These are phyloP conservation scores for Solanum hybrid DNA, from an alignment of 305 asterid species.

Conservation along the genomic window DNA sequence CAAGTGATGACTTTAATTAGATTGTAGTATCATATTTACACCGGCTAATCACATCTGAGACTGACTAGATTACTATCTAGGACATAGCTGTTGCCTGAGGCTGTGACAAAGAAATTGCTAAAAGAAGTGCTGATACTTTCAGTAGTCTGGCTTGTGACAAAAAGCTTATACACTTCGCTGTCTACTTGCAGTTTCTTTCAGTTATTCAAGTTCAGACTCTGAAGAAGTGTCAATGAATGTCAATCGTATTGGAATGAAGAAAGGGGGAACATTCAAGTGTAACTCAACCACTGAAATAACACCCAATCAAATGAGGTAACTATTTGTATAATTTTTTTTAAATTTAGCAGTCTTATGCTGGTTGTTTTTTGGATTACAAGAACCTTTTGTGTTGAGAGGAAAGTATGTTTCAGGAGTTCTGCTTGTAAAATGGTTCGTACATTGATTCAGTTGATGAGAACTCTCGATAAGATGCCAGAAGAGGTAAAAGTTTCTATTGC, in stretches of 20 bases:
- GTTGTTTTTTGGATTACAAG: constrained; percentile 2
- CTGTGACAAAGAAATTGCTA: background rate
- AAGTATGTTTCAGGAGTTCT: constrained; percentile 58
- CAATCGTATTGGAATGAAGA: constrained; percentile 70
- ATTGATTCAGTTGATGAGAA: constrained; percentile 83
- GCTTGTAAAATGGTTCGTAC: constrained; percentile 98
- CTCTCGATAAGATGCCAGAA: constrained; percentile 95
- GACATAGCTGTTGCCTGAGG: background rate
- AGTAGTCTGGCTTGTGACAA: background rate
- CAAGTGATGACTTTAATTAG: background rate
- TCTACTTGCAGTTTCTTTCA: constrained; percentile 63
- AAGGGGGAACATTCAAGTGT: constrained; percentile 62
- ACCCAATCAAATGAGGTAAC: constrained; percentile 85
- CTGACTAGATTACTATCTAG: background rate
- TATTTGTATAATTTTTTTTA: background rate
- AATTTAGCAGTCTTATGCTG: background rate
- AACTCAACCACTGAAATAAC: constrained; percentile 65
- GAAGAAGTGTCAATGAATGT: constrained; percentile 89
- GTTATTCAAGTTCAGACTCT: constrained; percentile 63
- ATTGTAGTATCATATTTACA: background rate
- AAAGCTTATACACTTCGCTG: background rate
- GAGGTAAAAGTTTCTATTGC: constrained; percentile 40
- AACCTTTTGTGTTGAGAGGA: constrained; percentile 8
- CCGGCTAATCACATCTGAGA: background rate
- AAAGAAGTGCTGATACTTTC: background rate